Base-by-base conservation (phyloP, 2,329 filamentous ascomycete genomes). In the Epichloe sp. region DNA sequence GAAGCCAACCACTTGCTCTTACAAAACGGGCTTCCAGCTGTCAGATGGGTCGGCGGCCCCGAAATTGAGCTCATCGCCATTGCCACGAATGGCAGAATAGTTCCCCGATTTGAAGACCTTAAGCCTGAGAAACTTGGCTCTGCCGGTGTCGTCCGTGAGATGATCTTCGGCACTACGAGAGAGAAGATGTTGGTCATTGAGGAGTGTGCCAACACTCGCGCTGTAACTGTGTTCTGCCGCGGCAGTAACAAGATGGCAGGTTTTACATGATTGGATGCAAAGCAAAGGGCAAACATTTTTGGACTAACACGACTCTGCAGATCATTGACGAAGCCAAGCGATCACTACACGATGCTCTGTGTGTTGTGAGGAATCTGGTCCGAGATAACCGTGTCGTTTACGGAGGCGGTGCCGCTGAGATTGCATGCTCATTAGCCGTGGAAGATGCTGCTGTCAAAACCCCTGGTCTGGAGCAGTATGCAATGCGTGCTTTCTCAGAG, bases 161-260 rank as follows among this genome's bases (percentile, higher is more conserved):
- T 98, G 85, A 86, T 82, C 31, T 98, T 98, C 63, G 93, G 93
- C 62, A 98, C 93, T 2, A 98, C 93, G 43, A 81, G 93, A 64
- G 93, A 98, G 72, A 97, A 98, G 81, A 98, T 98, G 93, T 77
- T 98, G 61, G 88, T 98, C 52, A 98, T 98, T 61, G 94, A 98
- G 73, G 93, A 98, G 72, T 98, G 93, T 66, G 93, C 94, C 63
- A 98, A 98, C 74, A 95, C 88, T 53, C 79, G 93, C 62, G 93
- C 93, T 44, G 94, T 98, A 54, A 98, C 93, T 3, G 83, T 95
- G 51, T 98, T 98, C 68, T 87, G 98, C 54, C 80, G 93, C 63
- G 93, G 93, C 63, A 95, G 89, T 77, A 98, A 98, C 80, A 98
- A 97, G 78, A 98, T 98, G 93, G 88, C 91, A 70, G 65, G 78